Conservation (phyloP, 495 filamentous ascomycete species). For the Pyrenula massariospora region DNA sequence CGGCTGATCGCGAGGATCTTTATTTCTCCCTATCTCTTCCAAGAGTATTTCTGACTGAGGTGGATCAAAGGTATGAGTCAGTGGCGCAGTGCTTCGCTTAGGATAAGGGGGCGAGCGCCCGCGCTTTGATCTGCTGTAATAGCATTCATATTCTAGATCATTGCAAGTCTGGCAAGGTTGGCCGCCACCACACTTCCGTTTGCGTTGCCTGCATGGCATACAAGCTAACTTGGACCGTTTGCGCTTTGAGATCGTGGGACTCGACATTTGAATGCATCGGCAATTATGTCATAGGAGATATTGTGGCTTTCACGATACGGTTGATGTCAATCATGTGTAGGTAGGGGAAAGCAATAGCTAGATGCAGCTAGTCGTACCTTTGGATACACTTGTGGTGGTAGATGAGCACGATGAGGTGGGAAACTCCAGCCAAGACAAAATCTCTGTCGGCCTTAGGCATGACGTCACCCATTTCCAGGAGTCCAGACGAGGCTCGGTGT, state of each 20-base stretch:
- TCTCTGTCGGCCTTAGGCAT: not conserved
- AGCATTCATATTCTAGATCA: constrained; percentile 34
- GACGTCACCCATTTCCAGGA: not conserved
- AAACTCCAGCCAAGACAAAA: not conserved
- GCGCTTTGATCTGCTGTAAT: constrained; percentile 14
- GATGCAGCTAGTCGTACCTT: not conserved
- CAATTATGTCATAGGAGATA: not conserved
- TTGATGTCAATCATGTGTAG: not conserved
- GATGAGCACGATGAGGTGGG: not conserved
- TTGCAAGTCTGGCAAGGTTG: constrained; percentile 32
- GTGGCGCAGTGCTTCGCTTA: constrained; percentile 4
- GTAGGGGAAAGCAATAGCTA: not conserved
- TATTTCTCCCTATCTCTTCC: constrained; percentile 3
- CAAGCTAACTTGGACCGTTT: constrained; percentile 29
- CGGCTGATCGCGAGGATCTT: constrained; percentile 16
- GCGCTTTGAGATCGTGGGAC: constrained; percentile 10
- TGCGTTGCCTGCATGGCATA: constrained; percentile 34
- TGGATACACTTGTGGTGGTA: not conserved
- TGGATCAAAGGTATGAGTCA: constrained; percentile 4
- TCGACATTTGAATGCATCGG: not conserved
- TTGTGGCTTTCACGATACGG: not conserved
- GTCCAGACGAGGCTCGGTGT: too few relatives aligned
- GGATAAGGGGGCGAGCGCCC: not conserved
- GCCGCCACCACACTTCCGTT: constrained; percentile 35
- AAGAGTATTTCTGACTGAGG: not conserved